Conservation (phyloP, 106 monocot species). For the Dioscorea dumetorum region DNA sequence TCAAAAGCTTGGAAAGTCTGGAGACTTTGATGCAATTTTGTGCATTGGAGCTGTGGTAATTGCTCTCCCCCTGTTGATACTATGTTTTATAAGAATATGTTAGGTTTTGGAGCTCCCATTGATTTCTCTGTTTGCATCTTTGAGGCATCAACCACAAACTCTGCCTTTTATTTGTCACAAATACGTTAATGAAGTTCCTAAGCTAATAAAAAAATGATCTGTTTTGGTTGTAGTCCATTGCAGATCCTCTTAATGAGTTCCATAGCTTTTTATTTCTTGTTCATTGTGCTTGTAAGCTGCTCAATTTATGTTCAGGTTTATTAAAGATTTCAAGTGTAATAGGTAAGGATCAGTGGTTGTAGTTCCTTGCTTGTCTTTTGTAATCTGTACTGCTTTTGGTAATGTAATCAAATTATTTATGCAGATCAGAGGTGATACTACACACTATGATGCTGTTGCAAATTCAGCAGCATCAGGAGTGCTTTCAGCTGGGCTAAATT, state of each 20-base stretch:
- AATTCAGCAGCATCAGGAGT: conserved; percentile 98
- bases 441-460: conserved; percentile 97
- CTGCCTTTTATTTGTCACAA: neutral
- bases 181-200: neutral
- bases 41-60: conserved; percentile 99
- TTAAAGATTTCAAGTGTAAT: neutral
- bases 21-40: conserved; percentile 71
- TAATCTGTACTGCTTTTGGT: neutral
- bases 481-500: conserved; percentile 73
- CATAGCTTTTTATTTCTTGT: no score
- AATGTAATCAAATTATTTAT: conserved; percentile 6
- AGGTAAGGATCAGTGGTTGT: neutral
- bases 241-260: no score
- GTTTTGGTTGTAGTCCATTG: neutral
- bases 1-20: conserved; percentile 80
- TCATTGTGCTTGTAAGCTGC: neutral
- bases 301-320: neutral
- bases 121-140: no score
- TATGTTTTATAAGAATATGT: neutral
- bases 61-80: neutral
- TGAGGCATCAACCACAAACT: neutral
- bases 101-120: neutral
- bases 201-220: neutral
- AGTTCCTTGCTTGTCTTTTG: neutral
- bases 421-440: conserved; percentile 97